Evolutionary conservation across 2,329 filamentous ascomycete genomes (phyloP), one percentile per base, ranked within the genome.

Genomic region (Talaromyces rugulosus): DNA sequence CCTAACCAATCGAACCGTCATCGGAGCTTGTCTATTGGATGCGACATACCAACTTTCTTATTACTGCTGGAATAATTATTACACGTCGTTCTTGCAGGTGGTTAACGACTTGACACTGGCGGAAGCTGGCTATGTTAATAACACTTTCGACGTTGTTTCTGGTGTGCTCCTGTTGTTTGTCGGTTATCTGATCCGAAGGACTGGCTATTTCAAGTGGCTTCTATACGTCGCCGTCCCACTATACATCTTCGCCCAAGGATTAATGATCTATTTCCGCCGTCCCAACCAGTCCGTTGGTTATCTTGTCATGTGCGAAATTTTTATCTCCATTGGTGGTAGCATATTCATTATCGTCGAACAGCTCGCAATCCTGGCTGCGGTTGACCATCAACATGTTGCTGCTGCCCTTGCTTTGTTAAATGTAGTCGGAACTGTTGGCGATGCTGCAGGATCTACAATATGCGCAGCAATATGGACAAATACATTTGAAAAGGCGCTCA

Each of bases 91-190:
- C 64, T 68, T 77, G 1, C 73, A 75, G 57, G 74, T 76, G 2
- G 75, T 77, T 36, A 71, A 72, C 62, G 64, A 72, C 51, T 65
- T 73, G 5, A 67, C 63, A 18, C 62, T 77, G 4, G 70, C 69
- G 4, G 59, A 74, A 11, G 70, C 75, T 3, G 72, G 73, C 7
- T 77, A 77, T 60, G 69, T 77, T 34, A 82, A 81, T 79, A 78
- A 80, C 64, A 76, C 77, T 63, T 86, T 74, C 57, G 67, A 83
- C 72, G 82, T 83, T 65, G 80, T 77, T 23, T 81, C 81, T 31
- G 85, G 83, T 60, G 69, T 88, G 8, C 79, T 82, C 68, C 80
- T 82, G 4, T 76, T 87, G 57, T 79, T 81, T 69, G 74, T 83
- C 8, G 83, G 83, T 0, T 71, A 81, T 47, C 44, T 78, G 28